phyloP scores from a whole-genome alignment of 1,284 basidiomycete species.

The Vanrija sp. region DNA sequence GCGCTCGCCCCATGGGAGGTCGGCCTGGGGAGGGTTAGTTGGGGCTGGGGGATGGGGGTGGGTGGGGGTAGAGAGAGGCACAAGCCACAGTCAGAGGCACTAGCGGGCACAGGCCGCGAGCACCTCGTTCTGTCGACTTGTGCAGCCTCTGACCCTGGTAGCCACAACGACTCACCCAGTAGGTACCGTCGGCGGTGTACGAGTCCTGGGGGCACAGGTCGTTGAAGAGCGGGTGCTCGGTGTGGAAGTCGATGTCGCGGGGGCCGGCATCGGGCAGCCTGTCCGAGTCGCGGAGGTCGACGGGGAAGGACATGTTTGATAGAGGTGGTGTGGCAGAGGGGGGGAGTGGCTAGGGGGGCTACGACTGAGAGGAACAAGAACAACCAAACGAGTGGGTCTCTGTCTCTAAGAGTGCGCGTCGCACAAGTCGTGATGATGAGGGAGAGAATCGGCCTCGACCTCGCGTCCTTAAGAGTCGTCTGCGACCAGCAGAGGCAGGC shows the following conservation, averaged over 20 bases:
- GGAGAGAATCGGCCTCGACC: too few relatives aligned
- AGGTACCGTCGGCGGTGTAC: constrained; percentile 37
- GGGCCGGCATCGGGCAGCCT: constrained; percentile 1
- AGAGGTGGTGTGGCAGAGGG: constrained; percentile 13
- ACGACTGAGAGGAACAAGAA: too few relatives aligned
- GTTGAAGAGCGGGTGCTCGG: constrained; percentile 42
- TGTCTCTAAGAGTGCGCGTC: too few relatives aligned
- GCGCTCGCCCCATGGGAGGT: constrained; percentile 38
- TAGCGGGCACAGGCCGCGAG: not conserved
- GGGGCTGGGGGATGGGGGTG: not conserved
- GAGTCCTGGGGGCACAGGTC: constrained; percentile 46
- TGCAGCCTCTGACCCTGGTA: not conserved
- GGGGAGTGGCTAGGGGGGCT: too few relatives aligned
- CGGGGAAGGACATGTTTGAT: constrained; percentile 13
- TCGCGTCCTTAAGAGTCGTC: too few relatives aligned
- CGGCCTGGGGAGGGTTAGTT: constrained; percentile 28
- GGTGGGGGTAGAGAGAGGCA: not conserved
- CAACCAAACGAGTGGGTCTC: too few relatives aligned
- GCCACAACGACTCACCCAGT: constrained; percentile 39
- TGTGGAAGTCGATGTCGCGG: constrained; percentile 21
- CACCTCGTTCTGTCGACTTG: not conserved
- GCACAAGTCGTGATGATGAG: too few relatives aligned
- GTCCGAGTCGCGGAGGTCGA: constrained; percentile 13
- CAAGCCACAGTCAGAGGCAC: not conserved
- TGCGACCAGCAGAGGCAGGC: too few relatives aligned